Evolutionary conservation across 176 grass and related monocot species (phyloP), one percentile per base, ranked within the genome.

Genomic region (Cenchrus fungigraminus): DNA sequence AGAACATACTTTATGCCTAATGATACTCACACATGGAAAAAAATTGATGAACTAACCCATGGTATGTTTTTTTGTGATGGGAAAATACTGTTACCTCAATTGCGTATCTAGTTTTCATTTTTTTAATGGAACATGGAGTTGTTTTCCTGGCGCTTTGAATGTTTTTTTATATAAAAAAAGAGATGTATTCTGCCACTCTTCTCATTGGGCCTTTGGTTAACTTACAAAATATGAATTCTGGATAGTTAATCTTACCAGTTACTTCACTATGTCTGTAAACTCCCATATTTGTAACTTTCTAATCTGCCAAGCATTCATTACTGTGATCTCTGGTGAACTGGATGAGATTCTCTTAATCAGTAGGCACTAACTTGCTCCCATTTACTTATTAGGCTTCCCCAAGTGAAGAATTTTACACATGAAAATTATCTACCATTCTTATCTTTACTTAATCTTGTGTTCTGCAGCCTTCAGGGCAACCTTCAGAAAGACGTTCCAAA

Each of bases 401-500:
- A 70, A 22, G 9, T 80, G 49, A 79, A 79, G 43, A 51, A 45
- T 83, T 87, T 44, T 69, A 17, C 73, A 6, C n/a, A 53, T 68
- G 37, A 40, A 40, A 40, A 40, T 64, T 67, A 16, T 83, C 37
- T 44, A 49, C 78, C 62, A 72, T 89, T 90, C 40, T 91, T 46
- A 85, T 86, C 60, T 31, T 79, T 72, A 54, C n/a, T 61, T 88
- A 49, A 66, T 69, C 53, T 86, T 81, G 14, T 74, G 44, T 29
- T 83, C 73, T 50, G 31, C 87, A 89, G 71, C 55, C 75, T 80
- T 70, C 61, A 37, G 32, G 9, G 71, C 75, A 85, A 47, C 66
- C 68, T 83, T 84, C 46, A 63, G 89, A 91, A 84, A 87, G 89
- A 53, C 69, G 89, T 15, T 87, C 89, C 6, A 91, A 87, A 87